Evolutionary conservation across 163 green algal genomes (phyloP), one percentile per base, ranked within the genome.

Genomic region (Chloromonas sp.): DNA sequence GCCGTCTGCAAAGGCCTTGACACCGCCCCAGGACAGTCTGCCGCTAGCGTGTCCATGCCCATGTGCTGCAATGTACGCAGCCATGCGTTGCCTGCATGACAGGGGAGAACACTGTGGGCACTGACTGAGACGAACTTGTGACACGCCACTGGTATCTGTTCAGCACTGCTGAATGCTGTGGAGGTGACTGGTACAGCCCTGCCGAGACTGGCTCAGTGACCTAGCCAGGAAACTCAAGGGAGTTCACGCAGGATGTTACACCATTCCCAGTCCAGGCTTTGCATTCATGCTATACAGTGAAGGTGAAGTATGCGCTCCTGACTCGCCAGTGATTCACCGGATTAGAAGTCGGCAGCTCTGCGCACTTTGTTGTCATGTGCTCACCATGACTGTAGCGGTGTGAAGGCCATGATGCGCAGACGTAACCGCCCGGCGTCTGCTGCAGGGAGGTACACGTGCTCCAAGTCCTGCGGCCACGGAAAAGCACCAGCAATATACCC

Each of bases 1-100:
- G 85, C 94, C 94, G 71, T 97, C 94, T 60, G 88, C 88, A 87
- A 97, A 97, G 15, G 91, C 94, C 88, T 97, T 97, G 59, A 97
- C 87, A 2, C 89, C 88, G 60, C 92, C 94, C 90, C 90, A 96
- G n/a, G 86, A 87, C 13, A 97, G 90, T 3, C 87, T 87, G 13
- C 89, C 84, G 1, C 76, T 82, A 0, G 91, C 78, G 85, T 96
- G 88, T 2, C 71, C 61, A 61, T 58, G 70, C 13, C 92, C 93
- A 11, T 88, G 60, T 0, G 78, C 83, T 3, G 85, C 74, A 14
- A 93, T 83, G 58, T 85, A 87, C 0, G 85, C 15, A 1, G 86
- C 84, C 81, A 94, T 78, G 15, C 85, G 86, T 2, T n/a, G 84
- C 90, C 91, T 94, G 87, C 76, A 80, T 1, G 61, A 80, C 14